These are phyloP conservation scores for Musa balbisiana DNA, from an alignment of 202 grass and related monocot genomes.

Conservation along the genomic window DNA sequence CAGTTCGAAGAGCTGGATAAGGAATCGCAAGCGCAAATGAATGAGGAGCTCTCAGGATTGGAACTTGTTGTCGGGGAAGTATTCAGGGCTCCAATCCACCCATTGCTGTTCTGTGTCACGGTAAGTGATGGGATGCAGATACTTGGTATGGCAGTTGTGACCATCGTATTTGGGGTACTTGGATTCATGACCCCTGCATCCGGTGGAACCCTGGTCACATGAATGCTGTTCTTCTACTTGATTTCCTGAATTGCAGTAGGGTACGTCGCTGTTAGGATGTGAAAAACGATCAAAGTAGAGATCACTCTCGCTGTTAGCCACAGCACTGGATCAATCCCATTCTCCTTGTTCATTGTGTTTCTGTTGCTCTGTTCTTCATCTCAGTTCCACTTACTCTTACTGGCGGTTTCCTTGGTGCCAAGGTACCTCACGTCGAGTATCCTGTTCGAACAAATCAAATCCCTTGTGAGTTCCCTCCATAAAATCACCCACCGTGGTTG, in stretches of 20 bases:
- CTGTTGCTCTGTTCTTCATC: constrained; percentile 21
- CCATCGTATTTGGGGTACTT: constrained; percentile 13
- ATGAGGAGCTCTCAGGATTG: too few relatives aligned
- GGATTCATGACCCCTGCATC: constrained; percentile 12
- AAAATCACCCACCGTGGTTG: constrained; percentile 14
- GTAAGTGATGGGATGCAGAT: constrained; percentile 13
- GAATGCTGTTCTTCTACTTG: constrained; percentile 20
- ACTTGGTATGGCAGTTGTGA: constrained; percentile 13
- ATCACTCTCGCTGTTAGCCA: constrained; percentile 11
- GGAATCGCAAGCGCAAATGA: too few relatives aligned
- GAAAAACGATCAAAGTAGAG: constrained; percentile 8
- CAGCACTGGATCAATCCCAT: constrained; percentile 7
- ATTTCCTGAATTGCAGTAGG: constrained; percentile 14
- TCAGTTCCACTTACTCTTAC: constrained; percentile 10
- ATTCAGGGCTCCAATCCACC: not conserved
- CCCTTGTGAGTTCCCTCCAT: too few relatives aligned
- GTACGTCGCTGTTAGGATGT: constrained; percentile 16
- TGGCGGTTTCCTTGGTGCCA: constrained; percentile 11
- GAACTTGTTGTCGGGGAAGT: too few relatives aligned
- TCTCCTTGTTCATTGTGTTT: constrained; percentile 15
- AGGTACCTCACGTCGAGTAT: constrained; percentile 9
- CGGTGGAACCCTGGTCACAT: constrained; percentile 7
- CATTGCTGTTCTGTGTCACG: constrained; percentile 13
- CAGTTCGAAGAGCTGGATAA: not conserved
- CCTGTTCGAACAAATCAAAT: constrained; percentile 1